Evolutionary conservation across 768 basidiomycete species (phyloP), one percentile per base, ranked within the genome.

Genomic region (Zangia roseola): DNA sequence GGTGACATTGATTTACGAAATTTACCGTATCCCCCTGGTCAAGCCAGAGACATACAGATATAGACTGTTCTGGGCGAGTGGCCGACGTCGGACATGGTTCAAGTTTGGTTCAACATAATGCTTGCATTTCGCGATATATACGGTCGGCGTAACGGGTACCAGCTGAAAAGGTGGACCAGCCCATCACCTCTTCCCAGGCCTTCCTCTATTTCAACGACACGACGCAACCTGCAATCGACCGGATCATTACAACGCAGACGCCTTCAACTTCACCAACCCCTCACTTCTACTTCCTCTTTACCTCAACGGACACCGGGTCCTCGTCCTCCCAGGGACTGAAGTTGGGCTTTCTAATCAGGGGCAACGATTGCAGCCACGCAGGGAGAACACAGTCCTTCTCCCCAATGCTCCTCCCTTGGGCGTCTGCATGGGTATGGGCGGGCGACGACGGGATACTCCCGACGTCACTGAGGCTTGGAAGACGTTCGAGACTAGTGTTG

Each of bases 261-360:
- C 47, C 36, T 30, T 30, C 35, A 14, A 34, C 21, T 6, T 25
- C 25, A 16, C n/a, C 28, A 25, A n/a, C n/a, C 16, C 47, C n/a
- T 28, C 24, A n/a, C 37, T 36, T 40, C 44, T 69, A 68, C 65
- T 56, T 54, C 17, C 44, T 50, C 54, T 56, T 63, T 14, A 34
- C 35, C 40, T 55, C 59, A 17, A 40, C 43, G 50, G 54, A 55
- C 45, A 53, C 56, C 40, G 41, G 60, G 41, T 84, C 84, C 53
- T 88, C 87, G 58, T 89, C 87, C 40, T 84, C 88, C 87, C 87
- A 90, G 26, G 88, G 88, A 59, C 86, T 89, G 61, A 89, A 91
- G 51, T 84, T 85, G 49, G 80, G 73, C 70, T 87, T 88, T 52
- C 80, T 76, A 54, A 80, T 74, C 56, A 79, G 74, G 31, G 86